Percentiles rank a stretch among this genome's conserved stretches.
These are phyloP conservation scores for Cladosporium velox DNA, from an alignment of 2,329 filamentous ascomycete genomes.

Conservation along the genomic window DNA sequence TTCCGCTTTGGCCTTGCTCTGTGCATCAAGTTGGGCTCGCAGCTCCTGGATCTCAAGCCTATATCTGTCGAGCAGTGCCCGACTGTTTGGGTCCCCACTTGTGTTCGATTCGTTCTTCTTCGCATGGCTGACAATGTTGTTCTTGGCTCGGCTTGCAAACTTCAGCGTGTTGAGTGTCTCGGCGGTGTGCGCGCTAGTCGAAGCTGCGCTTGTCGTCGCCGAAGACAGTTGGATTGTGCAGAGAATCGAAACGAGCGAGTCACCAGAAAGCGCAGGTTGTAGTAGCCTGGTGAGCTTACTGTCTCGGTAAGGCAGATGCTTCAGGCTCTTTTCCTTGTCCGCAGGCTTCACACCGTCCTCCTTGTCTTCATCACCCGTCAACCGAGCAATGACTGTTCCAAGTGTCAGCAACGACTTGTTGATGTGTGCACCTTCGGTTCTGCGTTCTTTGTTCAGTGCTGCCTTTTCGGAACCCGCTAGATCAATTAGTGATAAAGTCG, in stretches of 20 bases:
- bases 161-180: constrained; percentile 97
- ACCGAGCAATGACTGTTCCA: constrained; percentile 87
- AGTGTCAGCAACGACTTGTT: constrained; percentile 96
- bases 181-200: constrained; percentile 72
- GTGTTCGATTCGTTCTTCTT: constrained; percentile 89
- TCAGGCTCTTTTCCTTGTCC: constrained; percentile 69
- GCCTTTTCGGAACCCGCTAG: constrained; percentile 94
- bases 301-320: constrained; percentile 94
- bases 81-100: constrained; percentile 77
- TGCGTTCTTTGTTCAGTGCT: constrained; percentile 89
- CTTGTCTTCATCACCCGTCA: constrained; percentile 89
- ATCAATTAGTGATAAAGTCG: constrained; percentile 93
- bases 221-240: constrained; percentile 93
- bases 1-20: constrained; percentile 65
- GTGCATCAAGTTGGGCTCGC: constrained; percentile 76
- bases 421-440: constrained; percentile 94
- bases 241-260: constrained; percentile 93
- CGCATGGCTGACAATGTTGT: constrained; percentile 95
- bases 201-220: constrained; percentile 65
- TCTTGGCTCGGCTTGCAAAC: constrained; percentile 94
- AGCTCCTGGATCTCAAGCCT: constrained; percentile 88
- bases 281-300: constrained; percentile 93
- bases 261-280: constrained; percentile 88
- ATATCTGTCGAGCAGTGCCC: constrained; percentile 88
- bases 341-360: constrained; percentile 50